phyloP scores from a whole-genome alignment of 2,329 filamentous ascomycete species.

The Botrytis tulipae region DNA sequence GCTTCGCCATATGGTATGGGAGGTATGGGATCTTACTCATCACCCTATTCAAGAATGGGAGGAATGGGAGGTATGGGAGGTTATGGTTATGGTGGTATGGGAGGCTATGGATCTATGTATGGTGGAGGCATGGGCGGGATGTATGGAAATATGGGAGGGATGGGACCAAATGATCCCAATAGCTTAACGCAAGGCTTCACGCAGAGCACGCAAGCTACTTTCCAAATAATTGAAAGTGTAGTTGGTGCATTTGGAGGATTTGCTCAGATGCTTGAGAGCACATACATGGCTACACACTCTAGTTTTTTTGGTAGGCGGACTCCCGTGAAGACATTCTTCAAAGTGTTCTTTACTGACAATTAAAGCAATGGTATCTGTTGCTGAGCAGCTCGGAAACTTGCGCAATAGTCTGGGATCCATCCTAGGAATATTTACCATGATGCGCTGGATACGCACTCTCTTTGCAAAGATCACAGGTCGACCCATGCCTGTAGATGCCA shows the following conservation, averaged over 20 bases:
- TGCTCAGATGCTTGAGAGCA: conserved; percentile 98
- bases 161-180: conserved; percentile 81
- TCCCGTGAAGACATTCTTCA: background rate
- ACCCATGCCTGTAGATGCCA: conserved; percentile 83
- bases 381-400: conserved; percentile 92
- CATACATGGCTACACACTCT: conserved; percentile 98
- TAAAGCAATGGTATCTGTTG: conserved; percentile 93
- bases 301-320: conserved; percentile 84
- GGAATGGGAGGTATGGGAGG: conserved; percentile 36
- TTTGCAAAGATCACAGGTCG: conserved; percentile 91
- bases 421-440: conserved; percentile 89
- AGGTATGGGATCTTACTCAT: conserved; percentile 44
- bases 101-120: conserved; percentile 43
- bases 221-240: conserved; percentile 97
- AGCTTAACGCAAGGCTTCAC: conserved; percentile 94
- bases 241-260: conserved; percentile 97
- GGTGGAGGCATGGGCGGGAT: conserved; percentile 41
- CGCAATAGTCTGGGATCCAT: conserved; percentile 91
- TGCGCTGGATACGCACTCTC: conserved; percentile 90
- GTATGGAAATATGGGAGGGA: conserved; percentile 46
- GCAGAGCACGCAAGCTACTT: conserved; percentile 92
- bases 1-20: conserved; percentile 37
- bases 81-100: conserved; percentile 42
- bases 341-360: conserved; percentile 27
- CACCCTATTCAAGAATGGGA: conserved; percentile 34